Evolutionary conservation across 768 basidiomycete genomes (phyloP).

Genomic region (Podaxis sp.): DNA sequence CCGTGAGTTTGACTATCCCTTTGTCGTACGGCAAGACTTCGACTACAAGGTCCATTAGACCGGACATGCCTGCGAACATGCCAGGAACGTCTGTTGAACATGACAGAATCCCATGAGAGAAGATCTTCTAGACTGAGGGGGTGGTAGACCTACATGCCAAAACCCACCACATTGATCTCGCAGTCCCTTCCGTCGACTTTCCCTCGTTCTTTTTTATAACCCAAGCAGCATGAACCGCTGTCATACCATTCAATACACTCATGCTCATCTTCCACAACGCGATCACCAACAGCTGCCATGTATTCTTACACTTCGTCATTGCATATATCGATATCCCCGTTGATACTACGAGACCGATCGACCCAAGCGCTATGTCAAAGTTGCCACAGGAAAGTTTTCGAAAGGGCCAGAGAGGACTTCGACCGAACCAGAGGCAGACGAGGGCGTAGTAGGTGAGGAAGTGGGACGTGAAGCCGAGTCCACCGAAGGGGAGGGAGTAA

Average conservation of each 20-base stretch:
- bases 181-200: not conserved
- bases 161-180: slow-evolving; percentile 8
- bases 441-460: slow-evolving; percentile 15
- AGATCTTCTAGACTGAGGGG: too few species aligned
- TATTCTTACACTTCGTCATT: slow-evolving; percentile 8
- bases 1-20: too few species aligned
- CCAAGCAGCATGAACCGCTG: too few species aligned
- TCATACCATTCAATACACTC: slow-evolving; percentile 16
- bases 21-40: slow-evolving; percentile 17
- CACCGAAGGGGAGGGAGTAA: slow-evolving; percentile 18
- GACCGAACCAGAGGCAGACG: slow-evolving; percentile 8
- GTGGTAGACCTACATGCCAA: slow-evolving; percentile 1
- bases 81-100: slow-evolving; percentile 25
- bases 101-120: too few species aligned
- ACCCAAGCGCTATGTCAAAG: too few species aligned
- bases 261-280: slow-evolving; percentile 21
- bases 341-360: not conserved
- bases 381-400: too few species aligned
- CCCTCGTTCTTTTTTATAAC: too few species aligned
- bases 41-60: slow-evolving; percentile 31
- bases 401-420: too few species aligned
- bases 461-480: slow-evolving; percentile 15
- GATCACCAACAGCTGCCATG: slow-evolving; percentile 22
- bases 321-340: slow-evolving; percentile 2
- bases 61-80: slow-evolving; percentile 32